phyloP scores from a whole-genome alignment of 2,329 filamentous ascomycete genomes.

The Neospermospora avenae region DNA sequence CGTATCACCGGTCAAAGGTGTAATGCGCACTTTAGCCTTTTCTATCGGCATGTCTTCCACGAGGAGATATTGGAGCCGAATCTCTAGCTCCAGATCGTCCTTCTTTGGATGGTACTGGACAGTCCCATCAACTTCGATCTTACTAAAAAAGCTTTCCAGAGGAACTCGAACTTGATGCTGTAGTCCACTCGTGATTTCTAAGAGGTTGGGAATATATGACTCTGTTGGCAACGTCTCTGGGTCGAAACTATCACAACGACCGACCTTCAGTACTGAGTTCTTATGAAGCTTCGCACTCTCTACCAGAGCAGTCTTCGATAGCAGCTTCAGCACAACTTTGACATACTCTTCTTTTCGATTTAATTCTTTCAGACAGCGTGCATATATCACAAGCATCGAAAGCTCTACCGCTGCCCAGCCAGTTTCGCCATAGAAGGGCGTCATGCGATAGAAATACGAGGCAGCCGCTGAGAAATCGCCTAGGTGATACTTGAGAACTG shows the following conservation, averaged over 20 bases:
- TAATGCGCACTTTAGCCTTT: conserved; percentile 60
- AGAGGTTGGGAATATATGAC: conserved; percentile 33
- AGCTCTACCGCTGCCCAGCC: conserved; percentile 79
- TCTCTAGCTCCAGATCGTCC: conserved; percentile 70
- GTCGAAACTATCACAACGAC: conserved; percentile 11
- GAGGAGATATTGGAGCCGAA: conserved; percentile 70
- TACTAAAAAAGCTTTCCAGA: conserved; percentile 70
- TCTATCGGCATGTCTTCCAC: conserved; percentile 67
- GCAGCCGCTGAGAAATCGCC: conserved; percentile 72
- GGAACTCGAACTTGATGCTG: conserved; percentile 64
- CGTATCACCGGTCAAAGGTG: conserved; percentile 51
- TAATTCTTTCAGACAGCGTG: conserved; percentile 74
- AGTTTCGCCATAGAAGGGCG: conserved; percentile 72
- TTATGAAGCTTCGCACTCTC: conserved; percentile 48
- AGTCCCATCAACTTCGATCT: conserved; percentile 63
- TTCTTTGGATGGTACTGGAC: conserved; percentile 66
- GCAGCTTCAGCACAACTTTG: conserved; percentile 67
- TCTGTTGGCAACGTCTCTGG: conserved; percentile 22
- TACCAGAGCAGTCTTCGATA: conserved; percentile 61
- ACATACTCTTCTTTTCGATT: conserved; percentile 77
- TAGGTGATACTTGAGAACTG: conserved; percentile 74
- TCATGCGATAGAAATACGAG: conserved; percentile 73
- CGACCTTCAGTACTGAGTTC: conserved; percentile 31
- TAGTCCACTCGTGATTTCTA: conserved; percentile 36
- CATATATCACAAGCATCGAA: conserved; percentile 82